Percentiles rank a stretch among this genome's conserved stretches.
phyloP scores from a whole-genome alignment of 1,284 basidiomycete genomes.

The Taiwanofungus camphoratus region DNA sequence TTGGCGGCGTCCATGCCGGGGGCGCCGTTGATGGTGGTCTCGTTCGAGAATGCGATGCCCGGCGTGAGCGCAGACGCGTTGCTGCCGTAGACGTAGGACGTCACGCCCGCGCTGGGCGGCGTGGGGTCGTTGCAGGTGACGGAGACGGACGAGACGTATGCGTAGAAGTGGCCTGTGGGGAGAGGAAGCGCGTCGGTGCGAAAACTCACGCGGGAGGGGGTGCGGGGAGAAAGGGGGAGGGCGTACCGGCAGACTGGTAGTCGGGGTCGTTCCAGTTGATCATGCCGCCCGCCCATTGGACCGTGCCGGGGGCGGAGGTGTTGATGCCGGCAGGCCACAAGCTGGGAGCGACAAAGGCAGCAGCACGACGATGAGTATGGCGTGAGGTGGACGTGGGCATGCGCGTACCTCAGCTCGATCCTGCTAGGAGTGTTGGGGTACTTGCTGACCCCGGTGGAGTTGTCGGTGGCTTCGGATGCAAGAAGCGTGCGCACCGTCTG shows the following conservation, averaged over 20 bases:
- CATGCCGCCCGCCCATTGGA: slow-evolving; percentile 75
- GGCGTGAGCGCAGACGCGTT: slow-evolving; percentile 50
- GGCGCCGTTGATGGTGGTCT: slow-evolving; percentile 35
- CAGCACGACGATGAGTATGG: not conserved
- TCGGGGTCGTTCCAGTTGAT: slow-evolving; percentile 76
- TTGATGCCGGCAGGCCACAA: slow-evolving; percentile 76
- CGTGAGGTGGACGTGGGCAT: not conserved
- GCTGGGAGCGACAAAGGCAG: slow-evolving; percentile 27
- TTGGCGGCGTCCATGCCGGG: slow-evolving; percentile 4
- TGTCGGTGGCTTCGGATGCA: slow-evolving; percentile 44
- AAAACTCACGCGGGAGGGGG: slow-evolving; percentile 1
- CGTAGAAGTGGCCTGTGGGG: slow-evolving; percentile 50
- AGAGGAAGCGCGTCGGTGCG: not conserved
- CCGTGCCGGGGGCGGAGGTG: slow-evolving; percentile 54
- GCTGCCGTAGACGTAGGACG: slow-evolving; percentile 56
- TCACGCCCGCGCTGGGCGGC: slow-evolving; percentile 36
- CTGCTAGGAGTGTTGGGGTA: slow-evolving; percentile 76
- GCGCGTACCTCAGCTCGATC: slow-evolving; percentile 63
- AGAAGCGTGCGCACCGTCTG: slow-evolving; percentile 64
- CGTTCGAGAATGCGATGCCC: slow-evolving; percentile 47
- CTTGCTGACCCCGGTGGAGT: slow-evolving; percentile 41
- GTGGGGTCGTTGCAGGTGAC: slow-evolving; percentile 53
- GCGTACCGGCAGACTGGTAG: slow-evolving; percentile 52
- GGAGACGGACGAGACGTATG: slow-evolving; percentile 49
- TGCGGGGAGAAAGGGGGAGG: slow-evolving; percentile 10